These are phyloP conservation scores for Ceratocystis huliohia DNA, from an alignment of 2,329 filamentous ascomycete species.

Conservation along the genomic window DNA sequence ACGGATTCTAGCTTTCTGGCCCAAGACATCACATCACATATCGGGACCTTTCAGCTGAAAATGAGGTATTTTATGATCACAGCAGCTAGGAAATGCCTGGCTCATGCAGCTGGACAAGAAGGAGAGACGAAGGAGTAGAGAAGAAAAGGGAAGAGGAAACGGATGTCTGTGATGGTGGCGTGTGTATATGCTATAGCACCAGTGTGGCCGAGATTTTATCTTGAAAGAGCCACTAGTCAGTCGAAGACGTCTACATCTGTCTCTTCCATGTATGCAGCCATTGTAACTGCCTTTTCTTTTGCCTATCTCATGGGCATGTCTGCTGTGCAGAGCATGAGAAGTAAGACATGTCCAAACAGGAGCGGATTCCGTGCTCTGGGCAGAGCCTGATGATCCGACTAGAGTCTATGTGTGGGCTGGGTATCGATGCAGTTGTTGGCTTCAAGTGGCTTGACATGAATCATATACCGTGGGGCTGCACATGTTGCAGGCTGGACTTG, in stretches of 20 bases:
- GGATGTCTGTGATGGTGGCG: neutral
- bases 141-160: neutral
- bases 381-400: no score
- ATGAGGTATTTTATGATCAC: neutral
- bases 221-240: neutral
- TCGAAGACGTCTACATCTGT: neutral
- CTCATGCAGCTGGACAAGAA: neutral
- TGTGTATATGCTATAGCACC: neutral
- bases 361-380: no score
- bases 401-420: neutral
- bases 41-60: neutral
- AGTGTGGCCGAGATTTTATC: neutral
- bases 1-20: neutral
- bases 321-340: neutral
- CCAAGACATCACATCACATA: neutral
- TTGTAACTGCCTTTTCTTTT: neutral
- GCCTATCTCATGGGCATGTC: neutral
- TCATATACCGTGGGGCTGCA: neutral
- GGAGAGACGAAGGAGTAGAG: neutral
- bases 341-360: no score
- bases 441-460: neutral
- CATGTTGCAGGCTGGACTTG: neutral
- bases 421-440: neutral
- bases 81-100: neutral
- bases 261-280: neutral